Evolutionary conservation across 2,329 filamentous ascomycete species (phyloP).

Genomic region (Bipolaris bicolor): DNA sequence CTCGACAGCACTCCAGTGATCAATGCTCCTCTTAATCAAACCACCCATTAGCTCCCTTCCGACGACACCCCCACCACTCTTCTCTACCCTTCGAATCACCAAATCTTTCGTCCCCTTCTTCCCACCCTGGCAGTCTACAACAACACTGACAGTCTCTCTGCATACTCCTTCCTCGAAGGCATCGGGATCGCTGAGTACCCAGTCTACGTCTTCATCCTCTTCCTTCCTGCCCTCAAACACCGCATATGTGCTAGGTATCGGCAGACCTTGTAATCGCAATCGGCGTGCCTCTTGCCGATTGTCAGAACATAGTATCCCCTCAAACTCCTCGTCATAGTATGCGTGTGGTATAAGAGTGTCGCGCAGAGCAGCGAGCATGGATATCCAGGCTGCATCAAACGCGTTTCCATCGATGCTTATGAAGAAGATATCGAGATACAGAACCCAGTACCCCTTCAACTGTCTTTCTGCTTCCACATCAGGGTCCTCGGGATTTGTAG

Average conservation of each 20-base stretch:
- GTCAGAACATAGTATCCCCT: conserved; percentile 77
- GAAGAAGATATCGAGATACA: conserved; percentile 95
- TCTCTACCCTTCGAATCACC: conserved; percentile 74
- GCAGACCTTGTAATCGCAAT: conserved; percentile 69
- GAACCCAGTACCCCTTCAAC: conserved; percentile 88
- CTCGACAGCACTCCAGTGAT: conserved; percentile 68
- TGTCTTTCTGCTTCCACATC: conserved; percentile 57
- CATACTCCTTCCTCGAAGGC: conserved; percentile 86
- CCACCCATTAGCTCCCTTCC: conserved; percentile 67
- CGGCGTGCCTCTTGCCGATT: conserved; percentile 59
- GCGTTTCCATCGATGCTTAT: conserved; percentile 91
- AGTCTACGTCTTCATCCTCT: conserved; percentile 55
- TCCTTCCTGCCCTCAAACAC: conserved; percentile 64
- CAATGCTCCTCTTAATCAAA: conserved; percentile 65
- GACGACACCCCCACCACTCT: conserved; percentile 77
- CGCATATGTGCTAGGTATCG: conserved; percentile 77
- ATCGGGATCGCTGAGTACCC: conserved; percentile 89
- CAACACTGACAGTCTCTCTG: conserved; percentile 79
- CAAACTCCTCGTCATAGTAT: conserved; percentile 81
- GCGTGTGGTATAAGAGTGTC: conserved; percentile 80
- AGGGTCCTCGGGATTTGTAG: conserved; percentile 52
- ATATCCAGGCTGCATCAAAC: conserved; percentile 89
- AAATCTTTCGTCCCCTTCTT: conserved; percentile 73
- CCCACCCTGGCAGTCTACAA: conserved; percentile 68
- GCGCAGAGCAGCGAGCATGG: conserved; percentile 78